Evolutionary conservation across 164 flowering plant genomes (phyloP), one percentile per base, ranked within the genome.

Genomic region (Aristolochia californica): DNA sequence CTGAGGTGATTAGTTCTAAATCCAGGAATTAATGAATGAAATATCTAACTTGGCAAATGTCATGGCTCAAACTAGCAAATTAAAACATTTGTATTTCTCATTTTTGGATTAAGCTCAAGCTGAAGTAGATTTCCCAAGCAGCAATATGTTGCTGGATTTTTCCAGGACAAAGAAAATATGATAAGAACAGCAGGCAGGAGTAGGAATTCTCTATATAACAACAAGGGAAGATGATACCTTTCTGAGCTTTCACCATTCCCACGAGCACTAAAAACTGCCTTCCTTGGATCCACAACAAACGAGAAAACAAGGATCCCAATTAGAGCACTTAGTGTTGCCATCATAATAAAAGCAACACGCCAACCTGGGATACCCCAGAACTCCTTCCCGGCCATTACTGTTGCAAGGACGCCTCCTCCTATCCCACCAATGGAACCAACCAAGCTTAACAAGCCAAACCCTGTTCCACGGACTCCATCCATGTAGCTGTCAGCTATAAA

Each of bases 351-450:
- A 48, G 96, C 91, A 56, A 69, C 78, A 13, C 98, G 76, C 98
- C 98, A 91, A 49, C 98, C 98, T 0, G 83, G 80, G 16, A 85
- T 59, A 18, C 94, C 95, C 79, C 78, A 76, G 61, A 68, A 87
- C 52, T 80, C 77, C 40, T 78, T 74, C 60, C 87, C 93, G 48
- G 98, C 97, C 96, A 91, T 87, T 50, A 88, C 67, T 1, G 96
- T 88, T 4, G 98, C 96, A 50, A 86, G 47, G 57, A 82, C 96
- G 54, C 96, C 95, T 49, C 98, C 96, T 30, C 95, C 96, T 49
- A 84, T 83, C 27, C 95, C 96, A 52, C 96, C 98, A 10, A 83
- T 58, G n/a, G 84, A 61, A 48, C 98, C 98, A 60, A 88, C 72
- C 34, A 91, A 78, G 64, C 48, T 82, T 27, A 91, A 58, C 62